Base-by-base conservation (phyloP, 202 grass and related monocot species). In the Panicum virgatum region DNA sequence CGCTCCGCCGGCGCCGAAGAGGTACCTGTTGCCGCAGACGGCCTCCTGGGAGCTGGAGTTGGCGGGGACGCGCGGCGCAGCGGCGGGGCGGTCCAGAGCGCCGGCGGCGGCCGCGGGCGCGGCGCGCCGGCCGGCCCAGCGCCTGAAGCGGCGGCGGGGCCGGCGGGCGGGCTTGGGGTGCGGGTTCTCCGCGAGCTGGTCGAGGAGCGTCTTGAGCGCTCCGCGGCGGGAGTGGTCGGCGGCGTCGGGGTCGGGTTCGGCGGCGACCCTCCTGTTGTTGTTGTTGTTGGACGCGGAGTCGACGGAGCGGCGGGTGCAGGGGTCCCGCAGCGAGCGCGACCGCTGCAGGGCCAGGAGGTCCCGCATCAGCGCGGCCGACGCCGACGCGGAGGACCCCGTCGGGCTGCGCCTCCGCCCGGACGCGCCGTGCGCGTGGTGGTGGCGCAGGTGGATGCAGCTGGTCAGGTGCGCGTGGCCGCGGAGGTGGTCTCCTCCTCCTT, bases 311-410 rank as follows among this genome's bases (percentile, higher is more conserved):
- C 75, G 83, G 4, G 91, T 93, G 50, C 89, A 93, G 6, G 96
- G 96, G 77, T 98, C 92, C 59, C 91, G 82, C 1, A 98, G 92
- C 4, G 89, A 96, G 34, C 80, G 84, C 16, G 90, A 96, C 65
- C 85, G 87, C 85, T 98, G 96, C 45, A 98, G 89, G 26, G 87
- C 85, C 22, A 96, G 84, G 69, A 98, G 87, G 82, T 98, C 92
- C 46, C 91, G 80, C 80, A 93, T 96, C 23, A 98, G 91, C 62
- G 90, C 74, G 79, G 83, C 73, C 19, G 80, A 90, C 7, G 82
- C 83, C 3, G 87, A 81, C 3, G 82, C 86, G 58, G 86, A 44
- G 3, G 88, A 83, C 12, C 64, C 82, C 48, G 83, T 78, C 30
- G 83, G 83, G 79, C 88, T 83, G 66, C 74, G 79, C 68, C 84